phyloP scores from a whole-genome alignment of 2,329 filamentous ascomycete genomes.

The Xenoacremonium recifei region DNA sequence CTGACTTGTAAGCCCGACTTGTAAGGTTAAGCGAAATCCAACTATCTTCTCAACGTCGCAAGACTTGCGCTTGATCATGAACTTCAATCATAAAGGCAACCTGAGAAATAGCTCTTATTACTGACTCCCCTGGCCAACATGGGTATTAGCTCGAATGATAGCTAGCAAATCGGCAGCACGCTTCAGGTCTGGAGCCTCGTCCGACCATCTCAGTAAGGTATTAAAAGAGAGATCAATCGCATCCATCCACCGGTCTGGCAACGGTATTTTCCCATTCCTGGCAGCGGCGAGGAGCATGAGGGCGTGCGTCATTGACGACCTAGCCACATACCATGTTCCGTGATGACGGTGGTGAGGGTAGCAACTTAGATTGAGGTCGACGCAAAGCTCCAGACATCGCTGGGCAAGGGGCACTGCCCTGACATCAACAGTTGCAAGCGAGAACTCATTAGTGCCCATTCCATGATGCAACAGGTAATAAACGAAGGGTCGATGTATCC shows the following conservation, averaged over 20 bases:
- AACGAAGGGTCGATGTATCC: slow-evolving; percentile 10
- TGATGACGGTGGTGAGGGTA: slow-evolving; percentile 20
- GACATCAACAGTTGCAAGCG: slow-evolving; percentile 10
- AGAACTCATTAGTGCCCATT: slow-evolving; percentile 8
- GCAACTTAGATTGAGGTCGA: slow-evolving; percentile 1
- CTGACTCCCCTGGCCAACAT: too few species aligned
- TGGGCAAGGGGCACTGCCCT: slow-evolving; percentile 15
- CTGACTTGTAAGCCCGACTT: too few species aligned
- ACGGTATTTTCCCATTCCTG: background rate
- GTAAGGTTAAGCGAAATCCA: too few species aligned
- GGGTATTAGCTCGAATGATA: too few species aligned
- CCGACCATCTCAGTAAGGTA: too few species aligned
- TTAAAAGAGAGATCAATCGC: background rate
- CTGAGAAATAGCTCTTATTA: too few species aligned
- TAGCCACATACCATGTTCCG: slow-evolving; percentile 24
- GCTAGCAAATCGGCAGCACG: too few species aligned
- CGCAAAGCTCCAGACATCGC: slow-evolving; percentile 7
- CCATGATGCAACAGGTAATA: too few species aligned
- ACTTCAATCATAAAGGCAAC: too few species aligned
- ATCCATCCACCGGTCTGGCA: background rate
- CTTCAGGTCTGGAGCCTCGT: too few species aligned
- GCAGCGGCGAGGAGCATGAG: background rate
- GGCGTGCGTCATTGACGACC: slow-evolving; percentile 9
- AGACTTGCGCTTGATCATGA: too few species aligned
- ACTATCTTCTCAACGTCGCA: too few species aligned